A percentile compares a stretch with the other conserved stretches of the same genome.
phyloP scores from a whole-genome alignment of 2,329 filamentous ascomycete species.

The Sodiomyces alkalinus region DNA sequence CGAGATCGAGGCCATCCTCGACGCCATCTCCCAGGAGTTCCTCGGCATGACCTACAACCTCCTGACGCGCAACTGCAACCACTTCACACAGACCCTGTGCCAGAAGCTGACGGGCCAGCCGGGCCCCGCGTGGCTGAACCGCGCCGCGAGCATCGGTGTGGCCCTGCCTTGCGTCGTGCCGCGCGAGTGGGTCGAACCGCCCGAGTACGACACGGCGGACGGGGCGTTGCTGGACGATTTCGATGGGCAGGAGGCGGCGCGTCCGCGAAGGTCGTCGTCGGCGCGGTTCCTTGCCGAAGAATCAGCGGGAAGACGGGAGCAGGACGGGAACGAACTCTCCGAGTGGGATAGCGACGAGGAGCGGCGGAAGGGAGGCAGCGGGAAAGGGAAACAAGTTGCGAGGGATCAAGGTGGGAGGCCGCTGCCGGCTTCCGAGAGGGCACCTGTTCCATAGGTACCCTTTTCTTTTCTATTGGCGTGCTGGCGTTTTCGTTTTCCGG shows the following conservation, averaged over 20 bases:
- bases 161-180: constrained; percentile 72
- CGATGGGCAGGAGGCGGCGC: constrained; percentile 31
- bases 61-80: constrained; percentile 75
- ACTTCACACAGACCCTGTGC: constrained; percentile 69
- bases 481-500: constrained; percentile 2
- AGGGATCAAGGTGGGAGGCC: constrained; percentile 35
- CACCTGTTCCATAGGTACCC: constrained; percentile 17
- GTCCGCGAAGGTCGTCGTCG: constrained; percentile 35
- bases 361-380: constrained; percentile 20
- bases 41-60: constrained; percentile 67
- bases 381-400: constrained; percentile 28
- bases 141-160: constrained; percentile 70
- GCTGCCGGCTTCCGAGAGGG: constrained; percentile 36
- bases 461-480: too few relatives aligned
- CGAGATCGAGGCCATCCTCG: constrained; percentile 59
- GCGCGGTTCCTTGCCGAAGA: constrained; percentile 9
- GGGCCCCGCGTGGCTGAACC: constrained; percentile 64
- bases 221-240: constrained; percentile 49
- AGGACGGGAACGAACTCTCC: constrained; percentile 13
- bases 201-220: constrained; percentile 59
- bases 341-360: constrained; percentile 32
- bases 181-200: constrained; percentile 65
- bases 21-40: constrained; percentile 55
- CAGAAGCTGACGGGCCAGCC: constrained; percentile 54
- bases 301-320: constrained; percentile 6